Evolutionary conservation across 805 yeast genomes (phyloP).

Genomic region (Monosporozyma solicola): DNA sequence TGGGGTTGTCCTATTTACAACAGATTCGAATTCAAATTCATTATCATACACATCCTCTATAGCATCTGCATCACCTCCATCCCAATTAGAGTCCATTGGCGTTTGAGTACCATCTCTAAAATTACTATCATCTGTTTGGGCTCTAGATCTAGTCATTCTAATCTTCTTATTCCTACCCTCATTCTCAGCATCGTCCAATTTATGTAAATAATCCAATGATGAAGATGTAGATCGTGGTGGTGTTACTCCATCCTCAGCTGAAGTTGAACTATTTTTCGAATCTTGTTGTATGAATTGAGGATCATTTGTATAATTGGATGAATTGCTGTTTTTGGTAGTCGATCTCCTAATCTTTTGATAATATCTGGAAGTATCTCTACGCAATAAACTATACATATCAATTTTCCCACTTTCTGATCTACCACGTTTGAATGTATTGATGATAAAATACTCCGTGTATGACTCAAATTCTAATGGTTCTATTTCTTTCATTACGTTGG

Average conservation of each 20-base stretch:
- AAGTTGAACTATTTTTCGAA: not conserved
- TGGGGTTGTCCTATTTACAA: not conserved
- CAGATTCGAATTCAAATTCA: not conserved
- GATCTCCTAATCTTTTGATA: slow-evolving; percentile 18
- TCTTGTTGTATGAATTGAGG: not conserved
- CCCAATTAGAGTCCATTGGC: not conserved
- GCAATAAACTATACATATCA: slow-evolving; percentile 21
- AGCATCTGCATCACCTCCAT: not conserved
- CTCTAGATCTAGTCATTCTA: not conserved
- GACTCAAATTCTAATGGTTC: slow-evolving; percentile 29
- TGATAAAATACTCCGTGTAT: slow-evolving; percentile 23
- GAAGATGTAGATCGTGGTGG: not conserved
- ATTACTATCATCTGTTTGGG: not conserved
- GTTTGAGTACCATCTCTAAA: not conserved
- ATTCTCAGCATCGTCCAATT: not conserved
- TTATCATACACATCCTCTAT: not conserved
- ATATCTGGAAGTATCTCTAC: slow-evolving; percentile 21
- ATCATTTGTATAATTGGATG: not conserved
- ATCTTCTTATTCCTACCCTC: not conserved
- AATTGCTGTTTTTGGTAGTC: not conserved
- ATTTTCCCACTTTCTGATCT: slow-evolving; percentile 28
- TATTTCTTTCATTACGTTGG: slow-evolving; percentile 8
- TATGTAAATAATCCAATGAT: not conserved
- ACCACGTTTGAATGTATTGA: slow-evolving; percentile 25
- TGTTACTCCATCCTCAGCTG: not conserved